Conservation (phyloP, 2,329 filamentous ascomycete genomes). For the Thelonectria rubi region DNA sequence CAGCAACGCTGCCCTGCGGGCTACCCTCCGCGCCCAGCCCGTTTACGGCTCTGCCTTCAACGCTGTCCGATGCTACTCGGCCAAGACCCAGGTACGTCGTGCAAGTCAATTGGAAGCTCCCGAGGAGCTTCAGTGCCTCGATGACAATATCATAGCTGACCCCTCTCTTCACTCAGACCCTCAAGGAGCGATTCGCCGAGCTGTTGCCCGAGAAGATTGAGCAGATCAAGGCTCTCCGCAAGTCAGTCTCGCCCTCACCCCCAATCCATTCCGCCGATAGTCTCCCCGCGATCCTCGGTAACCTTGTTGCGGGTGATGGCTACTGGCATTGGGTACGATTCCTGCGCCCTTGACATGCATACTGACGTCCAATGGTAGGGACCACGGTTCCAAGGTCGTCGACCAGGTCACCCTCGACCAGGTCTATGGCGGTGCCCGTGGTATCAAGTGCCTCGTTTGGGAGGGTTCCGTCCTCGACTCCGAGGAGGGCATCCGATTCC, state of each 20-base stretch:
- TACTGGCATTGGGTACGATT: constrained; percentile 15
- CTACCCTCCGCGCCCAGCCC: constrained; percentile 73
- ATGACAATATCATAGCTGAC: constrained; percentile 7
- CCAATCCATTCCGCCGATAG: constrained; percentile 19
- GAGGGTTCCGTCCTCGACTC: constrained; percentile 98
- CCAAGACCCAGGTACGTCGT: constrained; percentile 81
- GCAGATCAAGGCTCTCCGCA: constrained; percentile 98
- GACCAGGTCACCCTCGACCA: constrained; percentile 99
- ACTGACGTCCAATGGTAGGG: constrained; percentile 62
- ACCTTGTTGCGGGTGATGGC: constrained; percentile 1
- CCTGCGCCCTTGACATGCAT: constrained; percentile 4
- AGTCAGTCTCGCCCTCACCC: constrained; percentile 66
- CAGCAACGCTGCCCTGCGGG: constrained; percentile 82
- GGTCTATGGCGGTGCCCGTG: constrained; percentile 98
- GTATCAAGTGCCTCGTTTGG: constrained; percentile 99
- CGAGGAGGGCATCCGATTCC: constrained; percentile 99
- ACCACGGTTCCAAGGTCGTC: constrained; percentile 93
- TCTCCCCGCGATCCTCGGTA: constrained; percentile 27
- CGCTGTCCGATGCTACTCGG: constrained; percentile 89
- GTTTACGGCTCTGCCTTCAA: constrained; percentile 80
- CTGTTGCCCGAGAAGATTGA: constrained; percentile 96
- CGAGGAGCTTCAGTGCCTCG: constrained; percentile 18
- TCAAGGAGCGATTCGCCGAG: constrained; percentile 98
- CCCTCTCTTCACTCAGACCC: constrained; percentile 65
- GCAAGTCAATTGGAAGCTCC: constrained; percentile 4